Conservation (phyloP, 176 grass and related monocot genomes). For the Hsuehochloa calcarea region DNA sequence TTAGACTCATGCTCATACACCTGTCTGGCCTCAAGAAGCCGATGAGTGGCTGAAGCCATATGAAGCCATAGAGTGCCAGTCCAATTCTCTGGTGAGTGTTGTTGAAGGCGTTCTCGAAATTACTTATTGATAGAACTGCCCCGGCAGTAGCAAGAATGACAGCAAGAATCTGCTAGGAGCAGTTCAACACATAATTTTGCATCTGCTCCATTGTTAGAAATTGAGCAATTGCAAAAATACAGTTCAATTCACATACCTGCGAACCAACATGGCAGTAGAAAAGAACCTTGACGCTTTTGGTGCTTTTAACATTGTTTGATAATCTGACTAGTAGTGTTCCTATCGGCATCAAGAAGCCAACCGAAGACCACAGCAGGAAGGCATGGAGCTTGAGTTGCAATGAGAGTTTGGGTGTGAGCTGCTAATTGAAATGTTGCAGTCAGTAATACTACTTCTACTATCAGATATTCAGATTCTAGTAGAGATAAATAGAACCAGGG, state of each 20-base stretch:
- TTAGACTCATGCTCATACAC: neutral
- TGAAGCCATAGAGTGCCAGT: constrained; percentile 66
- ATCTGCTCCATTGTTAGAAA: neutral
- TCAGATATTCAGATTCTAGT: neutral
- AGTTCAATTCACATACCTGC: constrained; percentile 44
- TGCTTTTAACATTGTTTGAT: constrained; percentile 43
- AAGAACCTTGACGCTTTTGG: constrained; percentile 51
- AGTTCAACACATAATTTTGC: neutral
- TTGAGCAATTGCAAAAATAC: neutral
- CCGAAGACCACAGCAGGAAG: constrained; percentile 80
- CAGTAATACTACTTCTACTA: neutral
- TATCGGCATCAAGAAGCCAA: constrained; percentile 82
- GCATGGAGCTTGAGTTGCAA: constrained; percentile 79
- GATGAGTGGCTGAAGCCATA: constrained; percentile 85
- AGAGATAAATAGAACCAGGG: neutral
- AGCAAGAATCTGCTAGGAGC: constrained; percentile 51
- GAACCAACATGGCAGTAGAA: constrained; percentile 82
- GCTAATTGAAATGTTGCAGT: neutral
- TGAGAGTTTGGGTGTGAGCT: constrained; percentile 69
- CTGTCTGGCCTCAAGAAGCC: constrained; percentile 81
- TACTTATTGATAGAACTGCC: constrained; percentile 67
- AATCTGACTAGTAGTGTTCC: constrained; percentile 74
- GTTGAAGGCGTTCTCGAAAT: constrained; percentile 95
- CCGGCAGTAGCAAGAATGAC: constrained; percentile 72
- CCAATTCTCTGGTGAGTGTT: constrained; percentile 91